Conservation (phyloP, 768 basidiomycete genomes). For the Boletus tomentosulus region DNA sequence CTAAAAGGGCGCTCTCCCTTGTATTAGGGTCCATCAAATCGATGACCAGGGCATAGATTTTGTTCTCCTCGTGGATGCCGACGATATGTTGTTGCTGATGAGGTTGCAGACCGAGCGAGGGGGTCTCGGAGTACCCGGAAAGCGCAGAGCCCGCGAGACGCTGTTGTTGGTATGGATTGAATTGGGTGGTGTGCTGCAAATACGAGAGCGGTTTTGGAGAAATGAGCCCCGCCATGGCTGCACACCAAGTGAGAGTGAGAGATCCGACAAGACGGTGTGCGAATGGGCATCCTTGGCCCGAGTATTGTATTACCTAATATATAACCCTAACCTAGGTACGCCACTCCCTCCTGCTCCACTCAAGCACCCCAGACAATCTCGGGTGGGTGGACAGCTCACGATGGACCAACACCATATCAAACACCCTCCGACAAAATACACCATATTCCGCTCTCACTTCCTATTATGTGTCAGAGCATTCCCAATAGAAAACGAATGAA, state of each 20-base stretch:
- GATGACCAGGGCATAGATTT: slow-evolving; percentile 89
- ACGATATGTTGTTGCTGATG: slow-evolving; percentile 55
- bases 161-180: slow-evolving; percentile 57
- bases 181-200: slow-evolving; percentile 57
- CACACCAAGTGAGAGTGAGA: slow-evolving; percentile 9
- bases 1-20: slow-evolving; percentile 87
- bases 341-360: slow-evolving; percentile 21
- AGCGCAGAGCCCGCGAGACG: slow-evolving; percentile 25
- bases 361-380: slow-evolving; percentile 30
- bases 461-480: slow-evolving; percentile 6
- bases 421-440: slow-evolving; percentile 34
- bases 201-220: slow-evolving; percentile 61
- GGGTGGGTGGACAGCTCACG: slow-evolving; percentile 31
- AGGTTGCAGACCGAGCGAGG: slow-evolving; percentile 50
- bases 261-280: slow-evolving; percentile 3
- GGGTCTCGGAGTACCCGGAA: slow-evolving; percentile 56
- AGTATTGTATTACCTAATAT: slow-evolving; percentile 21
- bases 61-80: slow-evolving; percentile 60
- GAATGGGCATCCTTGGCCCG: not conserved
- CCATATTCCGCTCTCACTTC: slow-evolving; percentile 30
- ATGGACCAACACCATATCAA: slow-evolving; percentile 26
- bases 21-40: slow-evolving; percentile 78
- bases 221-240: slow-evolving; percentile 55
- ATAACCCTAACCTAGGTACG: slow-evolving; percentile 25
- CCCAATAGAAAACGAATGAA: not conserved